These are phyloP conservation scores for Myochromella boudieri DNA, from an alignment of 768 basidiomycete genomes.

Conservation along the genomic window DNA sequence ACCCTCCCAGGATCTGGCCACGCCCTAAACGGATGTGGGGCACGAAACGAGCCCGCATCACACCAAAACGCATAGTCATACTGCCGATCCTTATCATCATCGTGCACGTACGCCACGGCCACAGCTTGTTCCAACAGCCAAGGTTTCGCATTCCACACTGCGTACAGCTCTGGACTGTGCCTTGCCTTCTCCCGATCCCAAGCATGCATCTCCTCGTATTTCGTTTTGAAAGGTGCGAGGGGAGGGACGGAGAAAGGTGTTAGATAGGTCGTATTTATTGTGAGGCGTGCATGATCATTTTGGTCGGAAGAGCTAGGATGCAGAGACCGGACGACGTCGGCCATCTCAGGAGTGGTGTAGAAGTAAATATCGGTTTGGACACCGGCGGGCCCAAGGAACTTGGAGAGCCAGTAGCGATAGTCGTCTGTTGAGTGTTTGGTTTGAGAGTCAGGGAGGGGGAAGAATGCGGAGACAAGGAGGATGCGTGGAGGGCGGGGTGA, in stretches of 20 bases:
- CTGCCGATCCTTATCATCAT: too few species aligned
- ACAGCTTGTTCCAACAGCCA: conserved; percentile 46
- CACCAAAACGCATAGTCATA: conserved; percentile 60
- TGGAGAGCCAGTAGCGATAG: conserved; percentile 43
- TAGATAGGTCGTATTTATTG: conserved; percentile 26
- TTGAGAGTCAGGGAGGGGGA: conserved; percentile 46
- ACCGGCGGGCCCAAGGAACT: conserved; percentile 40
- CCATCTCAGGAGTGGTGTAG: conserved; percentile 44
- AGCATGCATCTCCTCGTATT: conserved; percentile 41
- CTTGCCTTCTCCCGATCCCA: conserved; percentile 41
- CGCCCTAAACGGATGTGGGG: conserved; percentile 36
- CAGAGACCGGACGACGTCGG: conserved; percentile 24
- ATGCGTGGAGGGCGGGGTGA: conserved; percentile 23
- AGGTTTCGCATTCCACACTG: conserved; percentile 55
- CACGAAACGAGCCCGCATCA: conserved; percentile 54
- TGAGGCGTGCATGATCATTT: neutral
- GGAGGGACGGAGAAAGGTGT: conserved; percentile 51
- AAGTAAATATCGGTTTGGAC: conserved; percentile 47
- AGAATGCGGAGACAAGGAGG: conserved; percentile 56
- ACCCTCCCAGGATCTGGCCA: conserved; percentile 50
- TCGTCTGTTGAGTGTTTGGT: conserved; percentile 47
- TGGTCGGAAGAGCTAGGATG: neutral
- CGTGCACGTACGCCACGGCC: conserved; percentile 19
- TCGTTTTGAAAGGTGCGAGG: conserved; percentile 27
- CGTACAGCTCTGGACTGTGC: conserved; percentile 51